phyloP scores from a whole-genome alignment of 495 filamentous ascomycete genomes.

The Wilcoxina mikolae region DNA sequence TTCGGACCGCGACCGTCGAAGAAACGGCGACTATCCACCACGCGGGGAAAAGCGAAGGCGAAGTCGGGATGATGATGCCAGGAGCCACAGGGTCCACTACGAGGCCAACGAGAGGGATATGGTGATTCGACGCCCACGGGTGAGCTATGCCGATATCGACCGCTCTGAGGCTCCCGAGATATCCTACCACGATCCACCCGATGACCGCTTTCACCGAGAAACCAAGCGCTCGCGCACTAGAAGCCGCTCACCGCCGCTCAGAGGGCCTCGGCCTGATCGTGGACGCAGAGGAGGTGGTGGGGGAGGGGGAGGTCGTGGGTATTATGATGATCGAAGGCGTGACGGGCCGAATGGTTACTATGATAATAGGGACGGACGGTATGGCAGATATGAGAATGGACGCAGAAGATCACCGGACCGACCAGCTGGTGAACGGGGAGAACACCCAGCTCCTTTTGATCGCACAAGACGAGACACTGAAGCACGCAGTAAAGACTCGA shows the following conservation, averaged over 20 bases:
- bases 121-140: slow-evolving; percentile 17
- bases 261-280: slow-evolving; percentile 33
- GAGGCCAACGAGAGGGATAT: slow-evolving; percentile 16
- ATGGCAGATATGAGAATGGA: slow-evolving; percentile 15
- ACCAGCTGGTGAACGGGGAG: slow-evolving; percentile 55
- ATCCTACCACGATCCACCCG: slow-evolving; percentile 14
- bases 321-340: slow-evolving; percentile 26
- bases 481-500: slow-evolving; percentile 32
- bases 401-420: slow-evolving; percentile 39
- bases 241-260: slow-evolving; percentile 47
- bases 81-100: slow-evolving; percentile 27
- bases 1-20: slow-evolving; percentile 32
- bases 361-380: not conserved
- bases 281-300: slow-evolving; percentile 30
- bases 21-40: slow-evolving; percentile 18
- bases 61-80: slow-evolving; percentile 24
- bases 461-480: slow-evolving; percentile 33
- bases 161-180: slow-evolving; percentile 18
- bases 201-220: slow-evolving; percentile 32
- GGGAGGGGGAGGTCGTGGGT: slow-evolving; percentile 23
- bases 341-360: slow-evolving; percentile 24
- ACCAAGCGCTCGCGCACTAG: slow-evolving; percentile 53
- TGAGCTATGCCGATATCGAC: slow-evolving; percentile 31
- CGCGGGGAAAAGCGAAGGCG: slow-evolving; percentile 27
- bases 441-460: slow-evolving; percentile 40